Percentiles rank a stretch among this genome's conserved stretches.
phyloP scores from a whole-genome alignment of 192 early-diverging fungal genomes.

The Linnemannia schmuckeri region DNA sequence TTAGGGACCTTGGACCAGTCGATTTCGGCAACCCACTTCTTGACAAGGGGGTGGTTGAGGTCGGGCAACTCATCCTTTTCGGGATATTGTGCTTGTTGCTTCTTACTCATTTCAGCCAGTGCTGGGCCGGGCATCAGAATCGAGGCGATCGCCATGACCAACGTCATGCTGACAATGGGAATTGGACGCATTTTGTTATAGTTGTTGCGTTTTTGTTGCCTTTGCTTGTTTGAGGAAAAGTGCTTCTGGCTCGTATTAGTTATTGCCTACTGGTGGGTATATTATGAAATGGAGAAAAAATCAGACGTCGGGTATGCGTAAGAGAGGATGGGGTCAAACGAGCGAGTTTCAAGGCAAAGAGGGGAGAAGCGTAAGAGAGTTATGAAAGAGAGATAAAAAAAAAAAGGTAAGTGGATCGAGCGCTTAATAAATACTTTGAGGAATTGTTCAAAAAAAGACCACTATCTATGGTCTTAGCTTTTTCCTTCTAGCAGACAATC shows the following conservation, averaged over 20 bases:
- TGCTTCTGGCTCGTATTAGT: not conserved
- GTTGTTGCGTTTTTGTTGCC: not conserved
- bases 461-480: not conserved
- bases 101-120: slow-evolving; percentile 37
- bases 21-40: slow-evolving; percentile 51
- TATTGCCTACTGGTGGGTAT: not conserved
- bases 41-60: slow-evolving; percentile 32
- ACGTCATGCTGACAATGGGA: slow-evolving; percentile 28
- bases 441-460: not conserved
- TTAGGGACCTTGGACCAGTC: slow-evolving; percentile 58
- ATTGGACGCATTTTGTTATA: slow-evolving; percentile 33
- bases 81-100: slow-evolving; percentile 35
- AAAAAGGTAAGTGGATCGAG: not conserved
- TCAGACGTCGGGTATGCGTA: not conserved
- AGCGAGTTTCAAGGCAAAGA: not conserved
- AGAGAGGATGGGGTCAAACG: not conserved
- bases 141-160: slow-evolving; percentile 32
- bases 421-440: not conserved
- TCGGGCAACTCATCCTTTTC: slow-evolving; percentile 19
- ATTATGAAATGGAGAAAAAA: not conserved
- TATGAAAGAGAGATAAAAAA: not conserved
- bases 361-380: not conserved
- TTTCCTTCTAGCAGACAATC: not conserved
- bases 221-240: not conserved
- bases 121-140: slow-evolving; percentile 10